These are phyloP conservation scores for Ascochyta pisi DNA, from an alignment of 2,329 filamentous ascomycete genomes.

Conservation along the genomic window DNA sequence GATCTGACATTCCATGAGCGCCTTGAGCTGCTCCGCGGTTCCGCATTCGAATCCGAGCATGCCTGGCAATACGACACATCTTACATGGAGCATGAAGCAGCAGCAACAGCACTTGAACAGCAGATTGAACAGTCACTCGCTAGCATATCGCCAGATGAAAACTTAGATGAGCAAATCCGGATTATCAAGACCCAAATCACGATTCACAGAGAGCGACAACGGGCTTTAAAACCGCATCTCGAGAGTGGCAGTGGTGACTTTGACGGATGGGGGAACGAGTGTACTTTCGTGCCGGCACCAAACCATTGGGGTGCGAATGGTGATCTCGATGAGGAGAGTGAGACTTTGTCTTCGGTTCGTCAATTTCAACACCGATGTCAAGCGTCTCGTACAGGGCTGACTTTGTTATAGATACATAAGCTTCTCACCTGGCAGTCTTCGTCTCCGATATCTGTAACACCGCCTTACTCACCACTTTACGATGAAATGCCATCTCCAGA, in stretches of 20 bases:
- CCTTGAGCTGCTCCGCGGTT: conserved; percentile 45
- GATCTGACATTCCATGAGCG: conserved; percentile 38
- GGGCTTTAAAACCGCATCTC: conserved; percentile 44
- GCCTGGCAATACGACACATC: conserved; percentile 48
- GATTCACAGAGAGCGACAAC: conserved; percentile 45
- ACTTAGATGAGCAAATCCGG: conserved; percentile 44
- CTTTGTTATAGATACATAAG: conserved; percentile 39
- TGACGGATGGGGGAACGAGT: conserved; percentile 47
- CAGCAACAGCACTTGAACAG: conserved; percentile 43
- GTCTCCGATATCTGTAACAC: conserved; percentile 42
- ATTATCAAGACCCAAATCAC: conserved; percentile 46
- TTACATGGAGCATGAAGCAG: conserved; percentile 45
- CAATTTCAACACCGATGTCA: neutral
- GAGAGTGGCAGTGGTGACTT: conserved; percentile 47
- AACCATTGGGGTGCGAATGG: conserved; percentile 49
- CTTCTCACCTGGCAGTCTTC: conserved; percentile 47
- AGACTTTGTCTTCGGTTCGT: conserved; percentile 46
- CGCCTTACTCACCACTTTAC: conserved; percentile 29
- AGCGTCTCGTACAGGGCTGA: conserved; percentile 8
- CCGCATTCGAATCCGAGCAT: conserved; percentile 48
- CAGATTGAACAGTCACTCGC: conserved; percentile 41
- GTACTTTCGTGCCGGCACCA: conserved; percentile 47
- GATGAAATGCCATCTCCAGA: conserved; percentile 43
- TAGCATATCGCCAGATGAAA: conserved; percentile 47
- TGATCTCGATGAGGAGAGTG: conserved; percentile 48